Evolutionary conservation across 106 monocot species (phyloP), one percentile per base, ranked within the genome.

Genomic region (Allium sativum): DNA sequence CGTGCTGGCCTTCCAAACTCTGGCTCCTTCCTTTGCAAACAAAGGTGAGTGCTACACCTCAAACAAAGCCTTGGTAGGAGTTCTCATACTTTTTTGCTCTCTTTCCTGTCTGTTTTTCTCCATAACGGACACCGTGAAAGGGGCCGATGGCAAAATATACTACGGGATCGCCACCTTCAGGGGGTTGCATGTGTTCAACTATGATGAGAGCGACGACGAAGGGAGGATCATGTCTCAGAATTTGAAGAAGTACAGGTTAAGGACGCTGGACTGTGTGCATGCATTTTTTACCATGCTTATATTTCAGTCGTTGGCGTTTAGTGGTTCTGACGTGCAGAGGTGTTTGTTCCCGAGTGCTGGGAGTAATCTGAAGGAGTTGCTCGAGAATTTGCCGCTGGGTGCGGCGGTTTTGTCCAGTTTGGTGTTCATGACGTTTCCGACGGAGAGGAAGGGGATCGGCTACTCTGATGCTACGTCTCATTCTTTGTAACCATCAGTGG

Each of bases 91-190:
- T 56, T 7, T 69, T 45, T 80, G 67, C 48, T 52, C 72, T 54
- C 67, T 87, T 72, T 71, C 62, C 19, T 87, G 87, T 59, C 21
- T 52, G 64, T 80, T 77, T 79, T 70, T 73, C 51, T 69, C 68
- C 59, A 79, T 87, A 69, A 88, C 88, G 12, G 88, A 88, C 58
- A 88, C 83, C 68, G 80, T 77, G 66, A 52, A 18, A 9, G 83
- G 68, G 1, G n/a, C n/a, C n/a, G 80, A 78, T 15, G 72, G 80
- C 18, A 80, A 67, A 70, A 54, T 77, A 7, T 76, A 79, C 71
- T 85, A 82, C 48, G 89, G 89, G 9, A 54, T 89, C 14, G 81
- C 65, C 19, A 84, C 89, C 1, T 18, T 10, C 55, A 71, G 56
- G 8, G 85, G 89, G 14, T 16, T 90, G 14, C 62, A 54, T 67